Percentiles rank a stretch among this genome's conserved stretches.
Evolutionary conservation across 768 basidiomycete species (phyloP).

Genomic region (Basidioascus undulatus): DNA sequence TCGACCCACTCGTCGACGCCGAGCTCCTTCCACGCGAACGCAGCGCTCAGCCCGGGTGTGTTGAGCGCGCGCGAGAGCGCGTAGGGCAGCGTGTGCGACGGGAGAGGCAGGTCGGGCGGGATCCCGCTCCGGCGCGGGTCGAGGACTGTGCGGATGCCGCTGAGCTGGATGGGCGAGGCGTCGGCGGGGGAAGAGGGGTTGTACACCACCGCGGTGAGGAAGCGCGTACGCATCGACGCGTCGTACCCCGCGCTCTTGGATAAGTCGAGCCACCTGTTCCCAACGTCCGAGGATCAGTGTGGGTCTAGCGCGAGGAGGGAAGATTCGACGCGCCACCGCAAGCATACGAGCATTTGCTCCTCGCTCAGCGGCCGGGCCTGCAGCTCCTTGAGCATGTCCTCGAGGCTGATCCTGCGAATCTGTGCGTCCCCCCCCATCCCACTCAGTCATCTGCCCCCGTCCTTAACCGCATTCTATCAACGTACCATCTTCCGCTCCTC

Average conservation of each 20-base stretch:
- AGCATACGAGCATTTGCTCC: slow-evolving; percentile 50
- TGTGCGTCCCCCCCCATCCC: too few species aligned
- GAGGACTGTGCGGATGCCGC: slow-evolving; percentile 43
- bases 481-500: slow-evolving; percentile 38
- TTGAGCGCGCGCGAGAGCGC: slow-evolving; percentile 36
- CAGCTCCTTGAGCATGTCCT: slow-evolving; percentile 61
- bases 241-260: slow-evolving; percentile 21
- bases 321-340: too few species aligned
- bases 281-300: too few species aligned
- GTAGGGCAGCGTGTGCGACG: slow-evolving; percentile 43
- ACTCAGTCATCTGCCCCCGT: too few species aligned
- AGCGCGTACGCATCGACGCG: slow-evolving; percentile 25
- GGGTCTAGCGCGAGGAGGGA: too few species aligned
- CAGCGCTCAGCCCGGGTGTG: slow-evolving; percentile 24
- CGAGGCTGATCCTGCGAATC: slow-evolving; percentile 49
- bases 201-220: too few species aligned
- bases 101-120: slow-evolving; percentile 49
- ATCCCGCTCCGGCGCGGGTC: slow-evolving; percentile 40
- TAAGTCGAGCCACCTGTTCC: slow-evolving; percentile 46
- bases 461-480: too few species aligned
- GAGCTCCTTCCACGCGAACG: slow-evolving; percentile 62
- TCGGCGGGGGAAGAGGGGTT: slow-evolving; percentile 17
- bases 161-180: slow-evolving; percentile 35
- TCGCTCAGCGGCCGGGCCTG: slow-evolving; percentile 40
- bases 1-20: slow-evolving; percentile 49